Conservation (phyloP, 1,139 yeast genomes). For the Blastobotrys apis region DNA sequence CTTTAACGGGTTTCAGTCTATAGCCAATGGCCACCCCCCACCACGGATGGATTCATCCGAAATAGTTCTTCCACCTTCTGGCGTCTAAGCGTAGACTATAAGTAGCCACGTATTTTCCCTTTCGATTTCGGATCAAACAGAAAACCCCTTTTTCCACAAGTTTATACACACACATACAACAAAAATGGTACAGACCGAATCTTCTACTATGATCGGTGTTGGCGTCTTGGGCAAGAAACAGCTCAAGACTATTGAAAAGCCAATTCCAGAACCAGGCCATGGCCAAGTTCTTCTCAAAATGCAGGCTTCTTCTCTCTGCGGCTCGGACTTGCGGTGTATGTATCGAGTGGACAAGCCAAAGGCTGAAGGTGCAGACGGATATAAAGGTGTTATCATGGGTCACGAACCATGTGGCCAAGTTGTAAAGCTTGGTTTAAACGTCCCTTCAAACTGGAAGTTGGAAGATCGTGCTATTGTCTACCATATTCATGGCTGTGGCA, state of each 20-base stretch:
- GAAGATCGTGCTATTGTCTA: slow-evolving; percentile 19
- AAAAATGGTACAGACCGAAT: slow-evolving; percentile 1
- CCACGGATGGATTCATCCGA: too few species aligned
- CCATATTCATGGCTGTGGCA: slow-evolving; percentile 20
- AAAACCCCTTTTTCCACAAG: too few species aligned
- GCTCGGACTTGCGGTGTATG: slow-evolving; percentile 17
- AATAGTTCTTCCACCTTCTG: too few species aligned
- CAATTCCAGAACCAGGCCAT: slow-evolving; percentile 16
- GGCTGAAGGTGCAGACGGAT: slow-evolving; percentile 18
- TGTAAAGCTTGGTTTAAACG: slow-evolving; percentile 15
- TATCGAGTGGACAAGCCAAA: slow-evolving; percentile 17
- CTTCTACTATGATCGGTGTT: slow-evolving; percentile 17
- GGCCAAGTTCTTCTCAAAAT: slow-evolving; percentile 20
- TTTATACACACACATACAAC: too few species aligned
- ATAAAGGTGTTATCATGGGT: slow-evolving; percentile 17
- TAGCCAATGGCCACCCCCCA: too few species aligned
- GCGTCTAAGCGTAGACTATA: too few species aligned
- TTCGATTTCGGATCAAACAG: too few species aligned
- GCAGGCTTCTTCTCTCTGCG: slow-evolving; percentile 20
- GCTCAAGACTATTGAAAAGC: slow-evolving; percentile 10
- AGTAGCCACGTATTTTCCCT: too few species aligned
- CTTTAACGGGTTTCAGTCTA: too few species aligned
- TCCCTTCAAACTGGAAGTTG: slow-evolving; percentile 14
- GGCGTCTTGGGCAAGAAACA: slow-evolving; percentile 15
- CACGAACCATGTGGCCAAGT: slow-evolving; percentile 21